Evolutionary conservation across 192 early-diverging fungal genomes (phyloP), one percentile per base, ranked within the genome.

Genomic region (Kickxella alabastrina): DNA sequence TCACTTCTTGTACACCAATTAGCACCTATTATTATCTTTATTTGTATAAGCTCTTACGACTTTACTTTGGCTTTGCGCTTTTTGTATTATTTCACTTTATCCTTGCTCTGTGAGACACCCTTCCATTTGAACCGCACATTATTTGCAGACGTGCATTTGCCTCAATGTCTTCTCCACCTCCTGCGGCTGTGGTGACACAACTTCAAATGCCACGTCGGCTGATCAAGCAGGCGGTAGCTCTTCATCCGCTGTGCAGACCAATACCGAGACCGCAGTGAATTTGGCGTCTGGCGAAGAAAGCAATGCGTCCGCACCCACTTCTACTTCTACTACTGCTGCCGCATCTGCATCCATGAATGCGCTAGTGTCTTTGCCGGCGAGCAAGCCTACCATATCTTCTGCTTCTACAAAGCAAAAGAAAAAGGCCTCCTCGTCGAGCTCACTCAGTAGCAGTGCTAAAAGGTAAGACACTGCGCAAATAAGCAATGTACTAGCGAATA

Each of bases 381-480:
- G 43, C 43, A 58, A 56, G 25, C 9, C 66, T 3, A 44, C 39
- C 31, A 43, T 35, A 6, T 21, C 72, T 5, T 22, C 45, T 24
- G 6, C 59, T 1, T 64, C 59, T 42, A 23, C 45, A 1, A 48
- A 57, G 43, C 57, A 54, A 26, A 68, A 70, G 61, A 68, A 70
- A 37, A 51, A 50, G 35, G 27, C 56, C n/a, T 25, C 54, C 6
- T 57, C 63, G 1, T 58, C 59, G 10, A 70, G 54, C 61, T 54
- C 73, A 34, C 67, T 80, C 19, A 84, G 79, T 48, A 81, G 81
- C 47, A 84, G 82, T 42, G 82, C 82, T 31, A 84, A 80, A 65
- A 62, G 81, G 81, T 78, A 70, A 67, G 56, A 38, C 19, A 21
- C 49, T 26, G 23, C 12, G 27, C 23, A 27, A 1, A 23, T 28